Evolutionary conservation across 2,329 filamentous ascomycete species (phyloP).

Genomic region (Pyricularia sp.): DNA sequence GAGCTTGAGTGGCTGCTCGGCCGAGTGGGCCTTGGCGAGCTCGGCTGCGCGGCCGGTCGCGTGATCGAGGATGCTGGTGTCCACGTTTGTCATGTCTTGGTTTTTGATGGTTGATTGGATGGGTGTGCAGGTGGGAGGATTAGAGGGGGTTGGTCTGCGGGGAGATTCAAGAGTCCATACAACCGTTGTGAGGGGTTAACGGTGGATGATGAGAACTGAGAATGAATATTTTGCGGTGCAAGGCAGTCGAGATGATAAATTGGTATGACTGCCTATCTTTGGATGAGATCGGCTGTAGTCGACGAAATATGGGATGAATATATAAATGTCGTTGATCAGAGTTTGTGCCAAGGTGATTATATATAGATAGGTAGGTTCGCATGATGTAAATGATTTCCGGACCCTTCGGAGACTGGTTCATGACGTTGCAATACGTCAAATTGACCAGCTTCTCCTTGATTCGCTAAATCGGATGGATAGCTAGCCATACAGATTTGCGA

Average conservation of each 20-base stretch:
- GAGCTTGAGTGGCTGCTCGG: slow-evolving; percentile 48
- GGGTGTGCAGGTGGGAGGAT: too few relatives aligned
- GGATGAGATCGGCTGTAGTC: too few relatives aligned
- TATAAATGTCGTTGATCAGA: neutral
- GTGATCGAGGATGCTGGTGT: slow-evolving; percentile 36
- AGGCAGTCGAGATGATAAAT: neutral
- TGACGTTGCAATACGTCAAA: neutral
- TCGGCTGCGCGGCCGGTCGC: slow-evolving; percentile 39
- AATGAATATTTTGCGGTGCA: neutral
- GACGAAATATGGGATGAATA: neutral
- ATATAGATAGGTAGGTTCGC: neutral
- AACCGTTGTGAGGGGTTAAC: neutral
- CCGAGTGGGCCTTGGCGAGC: slow-evolving; percentile 34
- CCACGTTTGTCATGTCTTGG: slow-evolving; percentile 30
- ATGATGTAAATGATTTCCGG: neutral
- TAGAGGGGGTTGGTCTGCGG: neutral
- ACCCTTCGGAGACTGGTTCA: neutral
- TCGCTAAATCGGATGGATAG: neutral
- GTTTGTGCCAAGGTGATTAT: neutral
- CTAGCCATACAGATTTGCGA: neutral
- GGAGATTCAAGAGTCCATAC: neutral
- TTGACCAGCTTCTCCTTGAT: neutral
- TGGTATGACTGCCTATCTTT: too few relatives aligned
- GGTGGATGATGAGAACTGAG: neutral
- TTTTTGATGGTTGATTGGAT: neutral